phyloP scores from a whole-genome alignment of 805 yeast genomes.

The Candida maesae region DNA sequence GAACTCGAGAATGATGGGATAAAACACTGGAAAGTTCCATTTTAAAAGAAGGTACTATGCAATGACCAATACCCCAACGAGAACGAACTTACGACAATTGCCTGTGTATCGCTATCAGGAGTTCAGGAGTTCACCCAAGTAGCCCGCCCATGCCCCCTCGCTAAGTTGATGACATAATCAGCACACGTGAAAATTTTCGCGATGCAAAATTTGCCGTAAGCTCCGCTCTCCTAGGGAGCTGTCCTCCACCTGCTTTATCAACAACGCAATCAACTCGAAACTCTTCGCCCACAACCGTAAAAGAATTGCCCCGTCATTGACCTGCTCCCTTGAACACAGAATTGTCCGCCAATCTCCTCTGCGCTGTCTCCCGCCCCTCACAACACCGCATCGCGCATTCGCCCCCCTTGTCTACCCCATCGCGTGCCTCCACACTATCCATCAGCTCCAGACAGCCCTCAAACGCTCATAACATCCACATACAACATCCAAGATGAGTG shows the following conservation, averaged over 20 bases:
- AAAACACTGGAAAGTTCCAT: slow-evolving; percentile 19
- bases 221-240: neutral
- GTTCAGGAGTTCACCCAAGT: too few species aligned
- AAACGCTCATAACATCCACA: neutral
- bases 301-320: too few species aligned
- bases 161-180: slow-evolving; percentile 1
- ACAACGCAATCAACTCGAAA: too few species aligned
- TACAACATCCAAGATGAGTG: slow-evolving; percentile 5
- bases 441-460: neutral
- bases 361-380: neutral
- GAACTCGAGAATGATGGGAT: neutral
- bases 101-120: too few species aligned
- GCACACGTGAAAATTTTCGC: slow-evolving; percentile 5
- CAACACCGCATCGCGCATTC: neutral
- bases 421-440: neutral
- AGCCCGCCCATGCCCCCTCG: too few species aligned
- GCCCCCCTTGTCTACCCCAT: slow-evolving; percentile 3
- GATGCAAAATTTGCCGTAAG: slow-evolving; percentile 3
- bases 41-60: neutral
- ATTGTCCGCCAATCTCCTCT: too few species aligned
- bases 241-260: neutral
- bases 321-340: too few species aligned
- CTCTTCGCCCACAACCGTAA: too few species aligned
- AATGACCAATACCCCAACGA: too few species aligned
- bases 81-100: too few species aligned